Conservation (phyloP, 768 basidiomycete species). For the Suillus plorans region DNA sequence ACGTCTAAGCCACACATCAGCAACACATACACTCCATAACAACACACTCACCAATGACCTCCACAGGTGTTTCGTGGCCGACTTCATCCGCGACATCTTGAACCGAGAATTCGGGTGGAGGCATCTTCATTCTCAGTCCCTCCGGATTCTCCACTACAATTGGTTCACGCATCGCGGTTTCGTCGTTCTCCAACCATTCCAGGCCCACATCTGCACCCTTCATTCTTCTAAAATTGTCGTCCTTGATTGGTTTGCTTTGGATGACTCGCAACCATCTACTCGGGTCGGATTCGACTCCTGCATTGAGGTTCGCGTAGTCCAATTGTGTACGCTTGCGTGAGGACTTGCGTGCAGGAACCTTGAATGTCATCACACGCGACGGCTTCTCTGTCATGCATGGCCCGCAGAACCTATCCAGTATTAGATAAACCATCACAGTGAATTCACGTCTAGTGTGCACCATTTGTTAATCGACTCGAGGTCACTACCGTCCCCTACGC, state of each 20-base stretch:
- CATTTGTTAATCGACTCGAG: slow-evolving; percentile 76
- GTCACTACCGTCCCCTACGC: slow-evolving; percentile 66
- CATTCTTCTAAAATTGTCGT: slow-evolving; percentile 66
- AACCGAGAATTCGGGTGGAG: slow-evolving; percentile 66
- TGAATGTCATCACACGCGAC: slow-evolving; percentile 65
- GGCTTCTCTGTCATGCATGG: slow-evolving; percentile 61
- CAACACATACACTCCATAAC: slow-evolving; percentile 1
- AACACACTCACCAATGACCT: slow-evolving; percentile 78
- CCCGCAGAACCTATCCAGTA: slow-evolving; percentile 62
- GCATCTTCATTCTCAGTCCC: slow-evolving; percentile 91
- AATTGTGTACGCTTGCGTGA: slow-evolving; percentile 69
- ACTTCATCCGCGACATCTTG: slow-evolving; percentile 78
- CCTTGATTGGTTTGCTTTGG: slow-evolving; percentile 62
- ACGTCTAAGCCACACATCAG: slow-evolving; percentile 56
- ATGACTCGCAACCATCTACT: slow-evolving; percentile 67
- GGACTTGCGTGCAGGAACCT: slow-evolving; percentile 80
- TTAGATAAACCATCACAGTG: slow-evolving; percentile 17
- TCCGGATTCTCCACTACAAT: slow-evolving; percentile 77
- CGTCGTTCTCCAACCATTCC: slow-evolving; percentile 75
- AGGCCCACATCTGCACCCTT: slow-evolving; percentile 62
- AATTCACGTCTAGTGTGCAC: slow-evolving; percentile 27
- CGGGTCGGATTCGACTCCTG: slow-evolving; percentile 60
- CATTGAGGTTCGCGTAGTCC: slow-evolving; percentile 78
- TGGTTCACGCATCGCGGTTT: slow-evolving; percentile 77
- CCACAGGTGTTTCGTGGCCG: slow-evolving; percentile 76